Evolutionary conservation across 2,329 filamentous ascomycete species (phyloP).

Genomic region (Magnaporthales sp.): DNA sequence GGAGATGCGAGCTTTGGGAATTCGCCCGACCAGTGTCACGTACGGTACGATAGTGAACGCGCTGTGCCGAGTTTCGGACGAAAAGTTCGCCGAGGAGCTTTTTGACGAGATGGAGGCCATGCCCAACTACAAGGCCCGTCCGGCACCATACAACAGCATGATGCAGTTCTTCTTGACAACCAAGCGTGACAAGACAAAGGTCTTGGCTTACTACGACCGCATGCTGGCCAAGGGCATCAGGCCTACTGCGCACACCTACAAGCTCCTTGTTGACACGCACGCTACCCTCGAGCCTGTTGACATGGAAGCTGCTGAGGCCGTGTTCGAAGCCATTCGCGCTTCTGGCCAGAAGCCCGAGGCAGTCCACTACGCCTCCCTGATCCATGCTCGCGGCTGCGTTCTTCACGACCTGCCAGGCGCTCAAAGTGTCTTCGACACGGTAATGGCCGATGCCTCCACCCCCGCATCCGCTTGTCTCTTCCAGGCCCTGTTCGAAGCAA

Average conservation of each 20-base stretch:
- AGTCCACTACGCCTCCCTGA: slow-evolving; percentile 90
- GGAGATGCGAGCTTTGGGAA: slow-evolving; percentile 88
- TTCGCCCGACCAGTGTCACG: slow-evolving; percentile 93
- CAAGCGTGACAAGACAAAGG: slow-evolving; percentile 91
- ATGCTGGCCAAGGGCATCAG: slow-evolving; percentile 83
- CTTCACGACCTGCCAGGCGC: slow-evolving; percentile 85
- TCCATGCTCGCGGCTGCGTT: slow-evolving; percentile 92
- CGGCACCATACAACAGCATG: slow-evolving; percentile 97
- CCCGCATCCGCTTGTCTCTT: slow-evolving; percentile 78
- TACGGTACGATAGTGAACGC: slow-evolving; percentile 98
- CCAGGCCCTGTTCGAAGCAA: slow-evolving; percentile 92
- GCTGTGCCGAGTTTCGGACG: slow-evolving; percentile 91
- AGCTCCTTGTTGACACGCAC: slow-evolving; percentile 91
- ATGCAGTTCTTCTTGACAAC: slow-evolving; percentile 99
- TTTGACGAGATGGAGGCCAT: slow-evolving; percentile 99
- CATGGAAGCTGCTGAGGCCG: slow-evolving; percentile 76
- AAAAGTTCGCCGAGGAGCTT: slow-evolving; percentile 94
- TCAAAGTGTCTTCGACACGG: slow-evolving; percentile 70
- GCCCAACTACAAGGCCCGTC: slow-evolving; percentile 96
- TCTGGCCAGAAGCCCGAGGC: slow-evolving; percentile 74
- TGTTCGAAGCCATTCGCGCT: slow-evolving; percentile 69
- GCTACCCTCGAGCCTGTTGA: slow-evolving; percentile 88
- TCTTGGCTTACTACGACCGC: slow-evolving; percentile 87
- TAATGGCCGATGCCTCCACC: slow-evolving; percentile 59
- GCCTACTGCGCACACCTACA: slow-evolving; percentile 93